Evolutionary conservation across 2,329 filamentous ascomycete species (phyloP), one percentile per base, ranked within the genome.

Genomic region (Claviceps sp.): DNA sequence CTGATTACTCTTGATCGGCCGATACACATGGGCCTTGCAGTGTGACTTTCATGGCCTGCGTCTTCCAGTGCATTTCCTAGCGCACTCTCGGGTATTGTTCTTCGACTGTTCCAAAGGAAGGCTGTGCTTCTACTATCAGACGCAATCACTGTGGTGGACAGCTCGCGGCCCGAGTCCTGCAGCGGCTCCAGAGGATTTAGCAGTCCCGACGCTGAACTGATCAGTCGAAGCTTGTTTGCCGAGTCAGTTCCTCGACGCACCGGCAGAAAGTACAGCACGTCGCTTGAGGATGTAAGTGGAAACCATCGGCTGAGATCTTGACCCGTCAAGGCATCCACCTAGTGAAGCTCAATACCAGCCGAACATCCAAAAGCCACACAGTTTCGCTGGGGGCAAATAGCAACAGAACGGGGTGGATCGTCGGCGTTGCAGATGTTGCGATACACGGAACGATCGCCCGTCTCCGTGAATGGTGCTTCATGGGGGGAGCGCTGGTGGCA

Each of bases 331-430:
- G 66, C 70, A 62, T 74, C 70, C 50, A 73, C 65, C 61, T 78
- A 85, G 60, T 83, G 80, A 41, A 85, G 66, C 59, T 85, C 81
- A 50, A 85, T 77, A 1, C 81, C 78, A 7, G 74, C 70, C 13
- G 74, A 73, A 56, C 78, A 83, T 14, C 82, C 82, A 66, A 84
- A 85, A 8, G 80, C 81, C 38, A 84, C 77, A 57, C 80, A 84
- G 49, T 74, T 73, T 46, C 78, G 73, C 53, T 81, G 77, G n/a
- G 81, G 81, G 57, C 78, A 84, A 38, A 85, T 76, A 0, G 81
- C 77, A 10, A 85, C 74, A 41, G 78, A 82, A n/a, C 77, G 74
- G 13, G 82, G 82, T 16, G 77, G 77, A 56, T 84, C 80, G 50
- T 84, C 76, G 40, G 74, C 65, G 2, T 75, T 78, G 59, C 81